Conservation (phyloP, 129 eudicot species). For the Daucus carota region DH1_v3.0 NC_030386.2:28323001-28323500, state of each 20-base stretch:
- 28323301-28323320: constrained; percentile 21
- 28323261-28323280: constrained; percentile 25
- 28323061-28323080: constrained; percentile 54
- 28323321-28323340: constrained; percentile 17
- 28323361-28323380: constrained; percentile 73
- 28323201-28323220: constrained; percentile 8
- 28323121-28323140: constrained; percentile 32
- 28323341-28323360: constrained; percentile 88
- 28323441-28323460: constrained; percentile 20
- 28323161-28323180: constrained; percentile 15
- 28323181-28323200: not conserved
- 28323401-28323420: constrained; percentile 49
- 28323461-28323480: constrained; percentile 19
- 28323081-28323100: constrained; percentile 64
- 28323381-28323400: constrained; percentile 58
- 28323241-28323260: constrained; percentile 18
- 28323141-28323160: constrained; percentile 20
- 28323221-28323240: constrained; percentile 8
- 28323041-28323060: constrained; percentile 60
- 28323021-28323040: constrained; percentile 51
- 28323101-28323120: constrained; percentile 39
- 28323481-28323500: constrained; percentile 19
- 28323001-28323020: constrained; percentile 26
- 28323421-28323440: constrained; percentile 33
- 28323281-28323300: constrained; percentile 85